Percentiles rank a stretch among this genome's conserved stretches.
Evolutionary conservation across 1,284 basidiomycete genomes (phyloP).

Genomic region (Vanrija pseudolonga): DNA sequence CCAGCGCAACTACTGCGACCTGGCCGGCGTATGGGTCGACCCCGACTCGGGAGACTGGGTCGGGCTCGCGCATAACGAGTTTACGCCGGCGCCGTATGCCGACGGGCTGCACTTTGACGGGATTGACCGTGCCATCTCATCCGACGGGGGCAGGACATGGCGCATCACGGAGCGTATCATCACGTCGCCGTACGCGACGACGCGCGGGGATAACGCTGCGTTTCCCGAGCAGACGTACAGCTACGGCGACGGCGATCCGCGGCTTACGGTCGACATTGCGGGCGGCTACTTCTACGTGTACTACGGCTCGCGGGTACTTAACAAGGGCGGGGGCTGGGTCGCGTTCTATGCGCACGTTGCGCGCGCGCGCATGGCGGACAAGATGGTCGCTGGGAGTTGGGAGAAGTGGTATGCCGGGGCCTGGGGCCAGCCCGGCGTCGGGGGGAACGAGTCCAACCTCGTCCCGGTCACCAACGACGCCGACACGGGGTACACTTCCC

Average conservation of each 20-base stretch:
- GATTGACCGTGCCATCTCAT: conserved; percentile 10
- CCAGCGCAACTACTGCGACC: conserved; percentile 17
- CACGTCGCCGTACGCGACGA: conserved; percentile 6
- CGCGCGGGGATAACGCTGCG: conserved; percentile 1
- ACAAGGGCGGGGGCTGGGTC: conserved; percentile 13
- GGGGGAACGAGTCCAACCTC: conserved; percentile 9
- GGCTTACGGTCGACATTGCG: conserved; percentile 1
- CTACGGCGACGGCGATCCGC: conserved; percentile 15
- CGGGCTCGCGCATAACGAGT: conserved; percentile 18
- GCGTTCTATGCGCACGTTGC: conserved; percentile 10
- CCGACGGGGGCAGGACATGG: conserved; percentile 13
- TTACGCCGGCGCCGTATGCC: conserved; percentile 6
- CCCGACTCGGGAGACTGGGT: conserved; percentile 13
- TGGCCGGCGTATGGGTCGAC: conserved; percentile 10
- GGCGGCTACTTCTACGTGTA: conserved; percentile 14
- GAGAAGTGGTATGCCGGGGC: conserved; percentile 9
- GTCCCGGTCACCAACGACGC: background rate
- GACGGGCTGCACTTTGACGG: conserved; percentile 16
- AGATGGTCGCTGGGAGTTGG: conserved; percentile 7
- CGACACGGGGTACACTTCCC: conserved; percentile 1
- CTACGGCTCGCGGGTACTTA: conserved; percentile 9
- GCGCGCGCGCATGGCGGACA: conserved; percentile 5
- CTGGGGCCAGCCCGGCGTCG: conserved; percentile 11
- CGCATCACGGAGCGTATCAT: conserved; percentile 8
- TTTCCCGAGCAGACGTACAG: conserved; percentile 11